A percentile compares a stretch with the other conserved stretches of the same genome.
Conservation (phyloP, 2,329 filamentous ascomycete species). For the Ascosphaera apis region DNA sequence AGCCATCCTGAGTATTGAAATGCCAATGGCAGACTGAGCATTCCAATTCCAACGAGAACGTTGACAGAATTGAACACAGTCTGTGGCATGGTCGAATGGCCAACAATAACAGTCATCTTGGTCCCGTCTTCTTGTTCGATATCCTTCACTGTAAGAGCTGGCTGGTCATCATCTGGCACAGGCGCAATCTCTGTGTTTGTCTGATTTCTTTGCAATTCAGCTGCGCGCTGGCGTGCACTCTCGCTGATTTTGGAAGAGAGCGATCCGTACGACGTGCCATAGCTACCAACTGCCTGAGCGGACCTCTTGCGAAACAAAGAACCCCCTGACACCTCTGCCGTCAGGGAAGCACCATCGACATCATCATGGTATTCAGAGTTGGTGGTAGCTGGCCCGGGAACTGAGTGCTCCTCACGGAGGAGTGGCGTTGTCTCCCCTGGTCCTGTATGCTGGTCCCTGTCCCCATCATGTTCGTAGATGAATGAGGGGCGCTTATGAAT, state of each 20-base stretch:
- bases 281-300: conserved; percentile 33
- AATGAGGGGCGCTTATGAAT: conserved; percentile 59
- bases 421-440: conserved; percentile 6
- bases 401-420: conserved; percentile 4
- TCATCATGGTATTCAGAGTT: neutral
- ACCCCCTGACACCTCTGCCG: conserved; percentile 4
- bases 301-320: conserved; percentile 7
- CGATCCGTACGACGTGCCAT: conserved; percentile 39
- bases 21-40: conserved; percentile 72
- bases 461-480: conserved; percentile 35
- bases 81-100: conserved; percentile 85
- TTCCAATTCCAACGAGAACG: conserved; percentile 69
- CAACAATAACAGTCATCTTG: conserved; percentile 62
- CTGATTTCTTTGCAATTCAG: conserved; percentile 29
- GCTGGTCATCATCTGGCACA: conserved; percentile 32
- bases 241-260: conserved; percentile 33
- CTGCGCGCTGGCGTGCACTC: conserved; percentile 32
- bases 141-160: conserved; percentile 68
- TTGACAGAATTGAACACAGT: conserved; percentile 95
- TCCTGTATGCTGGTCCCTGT: conserved; percentile 15
- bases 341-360: neutral
- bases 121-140: conserved; percentile 67
- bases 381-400: neutral
- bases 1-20: conserved; percentile 78
- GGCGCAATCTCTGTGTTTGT: conserved; percentile 20